Evolutionary conservation across 805 yeast genomes (phyloP).

Genomic region (Isabelozyma rhagii): DNA sequence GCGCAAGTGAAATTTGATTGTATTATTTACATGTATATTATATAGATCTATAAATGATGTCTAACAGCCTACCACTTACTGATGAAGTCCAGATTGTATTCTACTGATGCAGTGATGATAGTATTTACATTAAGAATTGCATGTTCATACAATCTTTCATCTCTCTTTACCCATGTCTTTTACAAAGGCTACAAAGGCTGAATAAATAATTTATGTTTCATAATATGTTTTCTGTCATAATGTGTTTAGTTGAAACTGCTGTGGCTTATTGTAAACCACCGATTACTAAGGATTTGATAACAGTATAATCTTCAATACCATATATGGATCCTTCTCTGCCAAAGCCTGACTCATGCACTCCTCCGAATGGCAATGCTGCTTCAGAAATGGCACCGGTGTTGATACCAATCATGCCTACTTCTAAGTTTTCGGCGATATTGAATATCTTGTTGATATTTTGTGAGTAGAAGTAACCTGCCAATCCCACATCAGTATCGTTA

Average conservation of each 20-base stretch:
- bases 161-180: no score
- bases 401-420: slow-evolving; percentile 80
- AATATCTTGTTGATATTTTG: slow-evolving; percentile 51
- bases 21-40: background rate
- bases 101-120: no score
- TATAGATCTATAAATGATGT: background rate
- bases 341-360: slow-evolving; percentile 64
- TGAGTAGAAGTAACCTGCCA: slow-evolving; percentile 75
- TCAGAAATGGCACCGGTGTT: slow-evolving; percentile 73
- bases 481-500: slow-evolving; percentile 66
- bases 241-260: no score
- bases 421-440: slow-evolving; percentile 62
- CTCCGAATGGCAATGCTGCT: slow-evolving; percentile 59
- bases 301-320: slow-evolving; percentile 61
- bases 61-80: no score
- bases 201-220: no score
- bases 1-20: background rate
- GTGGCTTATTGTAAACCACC: slow-evolving; percentile 19
- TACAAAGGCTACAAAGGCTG: no score
- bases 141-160: no score
- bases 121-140: no score
- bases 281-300: slow-evolving; percentile 59
- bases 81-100: no score
- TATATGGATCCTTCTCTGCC: slow-evolving; percentile 67
- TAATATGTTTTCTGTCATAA: no score